These are phyloP conservation scores for Calonectria ilicicola DNA, from an alignment of 2,329 filamentous ascomycete species.

Conservation along the genomic window DNA sequence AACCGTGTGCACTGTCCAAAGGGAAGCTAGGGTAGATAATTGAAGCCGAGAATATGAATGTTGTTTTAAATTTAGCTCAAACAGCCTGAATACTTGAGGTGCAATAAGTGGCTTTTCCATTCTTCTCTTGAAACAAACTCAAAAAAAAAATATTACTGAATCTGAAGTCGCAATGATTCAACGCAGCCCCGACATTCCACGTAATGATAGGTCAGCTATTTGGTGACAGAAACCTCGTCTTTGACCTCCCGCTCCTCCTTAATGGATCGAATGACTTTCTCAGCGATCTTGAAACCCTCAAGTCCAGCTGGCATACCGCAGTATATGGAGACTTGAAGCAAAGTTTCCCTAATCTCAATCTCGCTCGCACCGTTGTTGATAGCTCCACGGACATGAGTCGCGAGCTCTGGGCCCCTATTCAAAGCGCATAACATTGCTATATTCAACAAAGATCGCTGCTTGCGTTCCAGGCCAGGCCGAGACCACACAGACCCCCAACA, in stretches of 20 bases:
- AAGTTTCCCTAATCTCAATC: constrained; percentile 66
- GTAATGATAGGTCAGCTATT: too few relatives aligned
- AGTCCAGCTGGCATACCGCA: constrained; percentile 55
- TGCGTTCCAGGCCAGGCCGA: constrained; percentile 70
- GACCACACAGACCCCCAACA: constrained; percentile 74
- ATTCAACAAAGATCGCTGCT: constrained; percentile 64
- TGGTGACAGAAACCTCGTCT: too few relatives aligned
- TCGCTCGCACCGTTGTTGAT: constrained; percentile 71
- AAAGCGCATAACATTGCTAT: constrained; percentile 73
- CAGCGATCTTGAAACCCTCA: constrained; percentile 49
- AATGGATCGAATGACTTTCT: constrained; percentile 35
- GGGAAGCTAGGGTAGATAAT: too few relatives aligned
- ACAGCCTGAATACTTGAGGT: too few relatives aligned
- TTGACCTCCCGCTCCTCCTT: neutral
- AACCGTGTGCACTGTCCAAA: too few relatives aligned
- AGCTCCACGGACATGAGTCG: constrained; percentile 70
- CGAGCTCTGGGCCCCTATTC: constrained; percentile 69
- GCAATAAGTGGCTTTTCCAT: too few relatives aligned
- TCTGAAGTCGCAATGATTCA: too few relatives aligned
- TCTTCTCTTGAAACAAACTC: too few relatives aligned
- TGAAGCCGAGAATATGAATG: too few relatives aligned
- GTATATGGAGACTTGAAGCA: constrained; percentile 57
- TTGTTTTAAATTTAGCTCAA: too few relatives aligned
- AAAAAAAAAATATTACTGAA: too few relatives aligned
- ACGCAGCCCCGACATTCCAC: too few relatives aligned